phyloP scores from a whole-genome alignment of 352 stramenopile genomes.

The Globisporangium sylvaticum region DNA sequence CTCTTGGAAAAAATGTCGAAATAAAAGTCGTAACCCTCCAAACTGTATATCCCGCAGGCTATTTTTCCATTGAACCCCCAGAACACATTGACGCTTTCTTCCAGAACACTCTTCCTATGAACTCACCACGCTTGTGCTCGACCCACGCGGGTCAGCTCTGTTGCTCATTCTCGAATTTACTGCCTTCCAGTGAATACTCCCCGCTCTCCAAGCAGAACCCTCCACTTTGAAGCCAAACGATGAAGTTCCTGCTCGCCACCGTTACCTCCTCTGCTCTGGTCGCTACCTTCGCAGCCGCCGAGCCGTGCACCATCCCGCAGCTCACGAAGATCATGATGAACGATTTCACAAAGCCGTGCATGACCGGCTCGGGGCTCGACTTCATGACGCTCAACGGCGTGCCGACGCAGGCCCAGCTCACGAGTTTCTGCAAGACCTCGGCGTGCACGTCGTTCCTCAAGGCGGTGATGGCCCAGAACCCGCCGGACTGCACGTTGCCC shows the following conservation, averaged over 20 bases:
- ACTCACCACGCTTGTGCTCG: no score
- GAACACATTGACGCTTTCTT: no score
- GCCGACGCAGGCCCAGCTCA: constrained; percentile 1
- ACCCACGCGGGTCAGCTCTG: no score
- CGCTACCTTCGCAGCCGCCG: neutral
- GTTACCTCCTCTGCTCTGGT: neutral
- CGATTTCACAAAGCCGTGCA: constrained; percentile 6
- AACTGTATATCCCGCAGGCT: no score
- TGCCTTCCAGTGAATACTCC: neutral
- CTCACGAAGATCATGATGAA: constrained; percentile 8
- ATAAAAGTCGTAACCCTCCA: no score
- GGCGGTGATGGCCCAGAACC: constrained; percentile 9
- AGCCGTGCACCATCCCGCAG: neutral
- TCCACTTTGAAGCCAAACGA: neutral
- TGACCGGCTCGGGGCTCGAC: constrained; percentile 1
- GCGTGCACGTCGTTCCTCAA: constrained; percentile 11
- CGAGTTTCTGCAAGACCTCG: constrained; percentile 7
- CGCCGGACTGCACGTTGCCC: constrained; percentile 10
- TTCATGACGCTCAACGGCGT: constrained; percentile 4
- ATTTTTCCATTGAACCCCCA: no score
- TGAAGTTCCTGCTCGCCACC: constrained; percentile 11
- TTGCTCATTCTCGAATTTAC: neutral
- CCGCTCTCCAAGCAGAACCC: neutral
- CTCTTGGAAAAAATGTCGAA: no score
- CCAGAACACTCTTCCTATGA: no score